Evolutionary conservation across 306 rosid species (phyloP).

Genomic region (Rosa multiflora): DNA sequence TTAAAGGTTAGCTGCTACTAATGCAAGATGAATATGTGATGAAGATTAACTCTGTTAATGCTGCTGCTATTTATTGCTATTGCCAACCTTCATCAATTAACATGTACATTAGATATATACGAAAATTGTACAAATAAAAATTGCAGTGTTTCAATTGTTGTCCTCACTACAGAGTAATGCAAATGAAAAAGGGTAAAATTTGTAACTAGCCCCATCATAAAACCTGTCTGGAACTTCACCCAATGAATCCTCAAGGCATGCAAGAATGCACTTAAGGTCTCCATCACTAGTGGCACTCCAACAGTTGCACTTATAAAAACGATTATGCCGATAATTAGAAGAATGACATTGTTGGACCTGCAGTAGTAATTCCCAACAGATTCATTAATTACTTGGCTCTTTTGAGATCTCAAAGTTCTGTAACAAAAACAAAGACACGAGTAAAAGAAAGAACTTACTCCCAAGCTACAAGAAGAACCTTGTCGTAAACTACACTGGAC

Average conservation of each 20-base stretch:
- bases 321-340: slow-evolving; percentile 54
- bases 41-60: too few species aligned
- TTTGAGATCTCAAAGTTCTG: slow-evolving; percentile 5
- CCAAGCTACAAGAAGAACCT: slow-evolving; percentile 60
- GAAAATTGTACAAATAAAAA: background rate
- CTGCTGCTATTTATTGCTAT: too few species aligned
- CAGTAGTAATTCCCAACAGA: slow-evolving; percentile 15
- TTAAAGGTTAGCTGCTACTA: too few species aligned
- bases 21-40: too few species aligned
- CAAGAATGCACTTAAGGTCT: slow-evolving; percentile 81
- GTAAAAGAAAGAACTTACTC: slow-evolving; percentile 23
- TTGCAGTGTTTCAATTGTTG: slow-evolving; percentile 39
- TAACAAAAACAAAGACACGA: too few species aligned
- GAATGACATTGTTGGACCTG: slow-evolving; percentile 60
- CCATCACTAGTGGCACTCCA: slow-evolving; percentile 76
- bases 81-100: too few species aligned
- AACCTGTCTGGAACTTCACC: slow-evolving; percentile 85
- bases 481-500: slow-evolving; percentile 75
- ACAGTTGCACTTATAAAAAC: slow-evolving; percentile 71
- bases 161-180: slow-evolving; percentile 49
- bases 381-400: background rate
- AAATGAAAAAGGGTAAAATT: slow-evolving; percentile 68
- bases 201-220: slow-evolving; percentile 72
- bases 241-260: slow-evolving; percentile 89
- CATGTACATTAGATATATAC: too few species aligned